Base-by-base conservation (phyloP, 345 rosid species). In the Populus pruinosa region DNA sequence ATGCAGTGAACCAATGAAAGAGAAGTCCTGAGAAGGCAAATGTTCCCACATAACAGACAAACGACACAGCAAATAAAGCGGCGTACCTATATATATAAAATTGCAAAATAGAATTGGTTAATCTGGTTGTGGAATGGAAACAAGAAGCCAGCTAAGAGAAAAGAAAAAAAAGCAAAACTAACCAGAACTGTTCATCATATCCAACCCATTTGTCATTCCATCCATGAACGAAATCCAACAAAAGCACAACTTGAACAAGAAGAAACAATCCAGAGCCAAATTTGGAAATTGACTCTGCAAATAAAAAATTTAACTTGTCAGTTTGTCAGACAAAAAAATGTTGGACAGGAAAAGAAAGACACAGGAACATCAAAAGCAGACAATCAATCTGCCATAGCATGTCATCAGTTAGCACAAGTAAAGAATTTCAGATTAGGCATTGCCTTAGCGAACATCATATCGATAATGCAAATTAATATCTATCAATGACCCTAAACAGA, bases 151-250 rank as follows among this genome's bases (percentile, higher is more conserved):
- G 31, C 36, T 70, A 72, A 71, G 36, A 21, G 5, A 20, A 67
- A 59, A 9, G 29, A 61, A 27, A 43, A 21, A 59, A 33, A 71
- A 69, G 41, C 31, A 31, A 70, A 14, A 88, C 99, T 89, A 76
- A 96, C 99, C 99, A 96, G 87, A 96, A 96, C 88, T 91, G 95
- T 83, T 96, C 97, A 35, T 89, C 91, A 53, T 96, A 96, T 83
- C 94, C 96, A 83, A 92, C 97, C 98, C 97, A 96, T 68, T 90
- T 94, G 84, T 96, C 98, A 90, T 96, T 96, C 99, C 99, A 96
- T 70, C 97, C 94, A 79, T 90, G 98, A 84, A 96, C 98, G 77
- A 96, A 96, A 83, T 96, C 99, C 90, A 94, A 88, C 82, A 96
- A 85, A 89, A 96, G 98, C 73, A 96, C 98, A 86, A 96, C 99